Base-by-base conservation (phyloP, 257 asterid genomes). In the Scutellaria galericulata region DNA sequence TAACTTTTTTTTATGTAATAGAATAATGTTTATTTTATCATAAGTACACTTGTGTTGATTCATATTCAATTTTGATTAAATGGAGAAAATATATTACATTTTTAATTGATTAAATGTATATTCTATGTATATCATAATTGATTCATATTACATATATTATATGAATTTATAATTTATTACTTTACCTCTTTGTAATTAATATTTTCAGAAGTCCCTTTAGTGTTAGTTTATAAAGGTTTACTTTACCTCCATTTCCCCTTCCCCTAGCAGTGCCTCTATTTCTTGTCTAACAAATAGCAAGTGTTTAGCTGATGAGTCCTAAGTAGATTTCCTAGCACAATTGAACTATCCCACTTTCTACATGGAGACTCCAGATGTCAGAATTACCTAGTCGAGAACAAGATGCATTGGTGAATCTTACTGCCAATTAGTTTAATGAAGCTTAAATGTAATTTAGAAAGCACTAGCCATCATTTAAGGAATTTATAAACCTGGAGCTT, bases 271-370 rank as follows among this genome's bases (percentile, higher is more conserved):
- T 50, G 48, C 47, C 53, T 63, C 40, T 56, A 55, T 14, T n/a
- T 42, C 41, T 64, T 20, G 8, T 68, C 55, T 2, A 6, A 22
- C 50, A 56, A 15, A 18, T 15, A 5, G 6, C 54, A 40, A 15
- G 48, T 54, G 20, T 48, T 72, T 65, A 18, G 68, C 13, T 65
- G 41, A 73, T 64, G 54, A 48, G 55, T 56, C 61, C 55, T 54
- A 13, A 8, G 5, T 64, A 40, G 20, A 64, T 42, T 64, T 46
- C 61, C 73, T 70, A 41, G 46, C 9, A 9, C 44, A 48, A 4
- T 13, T 41, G 48, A 56, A 52, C 14, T 11, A 56, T 27, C 53
- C 55, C 71, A 65, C 56, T 72, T 5, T 44, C 20, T 39, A 1
- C 42, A 9, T 13, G 18, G 59, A 46, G 27, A 77, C 45, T 61